A percentile compares a stretch with the other conserved stretches of the same genome.
These are phyloP conservation scores for Ceratobasidium papillatum DNA, from an alignment of 1,284 basidiomycete genomes.

Conservation along the genomic window DNA sequence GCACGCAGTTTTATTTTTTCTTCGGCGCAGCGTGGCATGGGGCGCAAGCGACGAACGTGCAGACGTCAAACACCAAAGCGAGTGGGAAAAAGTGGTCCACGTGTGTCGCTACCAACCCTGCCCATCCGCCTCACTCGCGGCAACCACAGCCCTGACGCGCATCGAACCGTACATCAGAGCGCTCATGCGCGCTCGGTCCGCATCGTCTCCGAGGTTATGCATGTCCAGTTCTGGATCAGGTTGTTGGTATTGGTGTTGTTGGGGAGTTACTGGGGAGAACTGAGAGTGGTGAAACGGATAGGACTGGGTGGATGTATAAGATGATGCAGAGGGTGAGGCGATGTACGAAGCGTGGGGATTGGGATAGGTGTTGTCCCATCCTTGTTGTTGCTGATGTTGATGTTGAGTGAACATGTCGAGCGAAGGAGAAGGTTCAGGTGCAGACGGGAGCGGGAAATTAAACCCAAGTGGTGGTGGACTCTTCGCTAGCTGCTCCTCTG, in stretches of 20 bases:
- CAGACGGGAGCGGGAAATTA: conserved; percentile 9
- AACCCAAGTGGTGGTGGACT: conserved; percentile 5
- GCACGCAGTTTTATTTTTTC: neutral
- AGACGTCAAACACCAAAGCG: neutral
- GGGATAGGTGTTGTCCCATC: conserved; percentile 23
- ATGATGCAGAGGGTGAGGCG: neutral
- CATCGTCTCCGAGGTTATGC: conserved; percentile 16
- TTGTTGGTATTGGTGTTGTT: neutral
- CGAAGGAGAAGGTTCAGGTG: conserved; percentile 16
- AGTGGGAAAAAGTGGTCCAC: neutral
- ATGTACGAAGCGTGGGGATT: conserved; percentile 1
- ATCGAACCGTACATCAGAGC: conserved; percentile 39
- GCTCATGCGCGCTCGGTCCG: conserved; percentile 29
- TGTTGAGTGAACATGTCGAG: neutral
- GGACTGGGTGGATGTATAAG: conserved; percentile 2
- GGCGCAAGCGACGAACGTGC: neutral
- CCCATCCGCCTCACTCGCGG: conserved; percentile 24
- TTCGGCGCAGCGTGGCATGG: neutral
- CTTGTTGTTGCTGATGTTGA: neutral
- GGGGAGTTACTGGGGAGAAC: conserved; percentile 1
- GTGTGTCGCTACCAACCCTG: conserved; percentile 28
- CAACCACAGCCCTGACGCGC: conserved; percentile 21
- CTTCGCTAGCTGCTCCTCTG: neutral
- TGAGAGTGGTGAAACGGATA: conserved; percentile 11
- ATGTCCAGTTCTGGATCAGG: conserved; percentile 18